A percentile compares a stretch with the other conserved stretches of the same genome.
These are phyloP conservation scores for Phytophthora capsici DNA, from an alignment of 352 stramenopile species.

Conservation along the genomic window DNA sequence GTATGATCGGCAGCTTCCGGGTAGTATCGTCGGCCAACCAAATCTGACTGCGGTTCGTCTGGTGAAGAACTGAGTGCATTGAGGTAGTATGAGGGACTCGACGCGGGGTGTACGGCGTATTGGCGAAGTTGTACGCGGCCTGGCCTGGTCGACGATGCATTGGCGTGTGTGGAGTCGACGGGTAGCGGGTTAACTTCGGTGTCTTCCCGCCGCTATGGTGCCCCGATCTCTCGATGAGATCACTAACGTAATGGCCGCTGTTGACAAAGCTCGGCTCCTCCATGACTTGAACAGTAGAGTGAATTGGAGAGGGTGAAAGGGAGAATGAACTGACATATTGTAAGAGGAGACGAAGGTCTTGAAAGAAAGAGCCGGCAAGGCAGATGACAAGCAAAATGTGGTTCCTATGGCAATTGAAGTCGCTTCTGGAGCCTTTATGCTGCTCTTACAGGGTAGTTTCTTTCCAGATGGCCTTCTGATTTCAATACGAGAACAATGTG, in stretches of 20 bases:
- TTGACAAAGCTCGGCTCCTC: slow-evolving; percentile 29
- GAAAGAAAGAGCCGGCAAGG: slow-evolving; percentile 16
- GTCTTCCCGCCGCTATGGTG: slow-evolving; percentile 15
- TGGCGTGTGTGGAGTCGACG: slow-evolving; percentile 24
- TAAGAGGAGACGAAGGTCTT: neutral
- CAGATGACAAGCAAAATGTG: slow-evolving; percentile 24
- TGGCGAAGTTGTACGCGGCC: slow-evolving; percentile 30
- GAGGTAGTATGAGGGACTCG: slow-evolving; percentile 12
- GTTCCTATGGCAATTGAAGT: slow-evolving; percentile 15
- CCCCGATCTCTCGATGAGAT: slow-evolving; percentile 35
- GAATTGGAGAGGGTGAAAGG: slow-evolving; percentile 1
- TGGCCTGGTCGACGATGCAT: slow-evolving; percentile 23
- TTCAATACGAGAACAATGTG: slow-evolving; percentile 3
- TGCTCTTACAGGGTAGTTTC: neutral
- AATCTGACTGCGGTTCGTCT: slow-evolving; percentile 40
- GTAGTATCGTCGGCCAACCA: slow-evolving; percentile 29
- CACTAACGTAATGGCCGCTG: slow-evolving; percentile 37
- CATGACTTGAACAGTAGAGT: slow-evolving; percentile 7
- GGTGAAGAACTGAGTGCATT: slow-evolving; percentile 33
- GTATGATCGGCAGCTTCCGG: slow-evolving; percentile 31
- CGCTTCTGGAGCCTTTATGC: neutral
- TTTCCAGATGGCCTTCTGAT: slow-evolving; percentile 17
- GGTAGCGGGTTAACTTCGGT: slow-evolving; percentile 22
- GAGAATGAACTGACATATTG: slow-evolving; percentile 3
- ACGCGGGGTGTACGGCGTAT: slow-evolving; percentile 32